phyloP scores from a whole-genome alignment of 306 rosid genomes.

The Quercus aquifolioides region DNA sequence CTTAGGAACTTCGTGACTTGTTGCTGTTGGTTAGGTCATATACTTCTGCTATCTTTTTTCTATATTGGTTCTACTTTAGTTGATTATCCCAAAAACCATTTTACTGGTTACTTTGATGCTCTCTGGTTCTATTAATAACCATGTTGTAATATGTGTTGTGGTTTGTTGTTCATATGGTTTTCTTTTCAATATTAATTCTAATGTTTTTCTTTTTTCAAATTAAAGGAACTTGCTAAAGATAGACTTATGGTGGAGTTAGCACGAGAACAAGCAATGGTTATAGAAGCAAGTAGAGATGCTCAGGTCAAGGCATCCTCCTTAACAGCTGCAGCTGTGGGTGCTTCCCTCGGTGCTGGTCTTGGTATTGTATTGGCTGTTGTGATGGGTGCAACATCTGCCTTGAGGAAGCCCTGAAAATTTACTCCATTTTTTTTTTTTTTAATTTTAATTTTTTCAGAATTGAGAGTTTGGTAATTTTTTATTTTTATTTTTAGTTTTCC shows the following conservation, averaged over 20 bases:
- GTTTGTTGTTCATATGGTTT: not conserved
- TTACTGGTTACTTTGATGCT: not conserved
- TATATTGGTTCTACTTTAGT: not conserved
- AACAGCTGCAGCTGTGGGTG: constrained; percentile 84
- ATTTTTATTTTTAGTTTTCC: not conserved
- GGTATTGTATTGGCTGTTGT: constrained; percentile 85
- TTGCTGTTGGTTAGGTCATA: too few species aligned
- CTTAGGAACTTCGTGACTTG: too few species aligned
- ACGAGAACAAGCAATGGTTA: constrained; percentile 54
- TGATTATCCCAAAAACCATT: not conserved
- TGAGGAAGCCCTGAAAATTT: constrained; percentile 73
- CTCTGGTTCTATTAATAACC: too few species aligned
- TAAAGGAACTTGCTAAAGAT: constrained; percentile 75
- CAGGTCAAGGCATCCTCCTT: constrained; percentile 62
- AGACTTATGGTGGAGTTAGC: constrained; percentile 68
- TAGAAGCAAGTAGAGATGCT: constrained; percentile 40
- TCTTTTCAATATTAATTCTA: not conserved
- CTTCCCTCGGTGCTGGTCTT: constrained; percentile 89
- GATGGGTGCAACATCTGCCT: constrained; percentile 99
- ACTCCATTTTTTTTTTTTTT: not conserved
- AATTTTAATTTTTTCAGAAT: not conserved
- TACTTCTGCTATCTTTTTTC: not conserved
- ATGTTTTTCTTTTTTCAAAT: not conserved
- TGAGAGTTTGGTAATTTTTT: not conserved
- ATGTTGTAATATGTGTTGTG: not conserved